Base-by-base conservation (phyloP, 148 eudicot species). In the Heliamphora exappendiculata region DNA sequence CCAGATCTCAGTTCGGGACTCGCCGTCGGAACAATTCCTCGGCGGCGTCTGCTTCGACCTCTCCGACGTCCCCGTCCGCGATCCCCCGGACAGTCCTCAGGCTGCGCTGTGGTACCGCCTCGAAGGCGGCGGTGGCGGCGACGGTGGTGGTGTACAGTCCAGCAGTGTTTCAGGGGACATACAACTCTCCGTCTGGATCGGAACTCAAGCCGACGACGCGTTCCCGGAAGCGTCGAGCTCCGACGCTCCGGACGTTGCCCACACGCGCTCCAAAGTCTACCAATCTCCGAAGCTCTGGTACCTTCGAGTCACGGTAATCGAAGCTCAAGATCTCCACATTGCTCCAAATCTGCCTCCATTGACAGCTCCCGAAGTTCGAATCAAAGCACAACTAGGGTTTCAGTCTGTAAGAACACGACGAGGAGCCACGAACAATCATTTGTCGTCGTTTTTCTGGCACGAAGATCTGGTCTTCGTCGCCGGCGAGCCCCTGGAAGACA, bases 21-120 rank as follows among this genome's bases (percentile, higher is more conserved):
- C 86, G n/a, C 69, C 87, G 39, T 76, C 90, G 37, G 97, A 89
- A 57, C 79, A 78, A 1, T 95, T 95, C 70, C 79, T 92, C 69
- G 99, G 99, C 68, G 99, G 99, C 16, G 96, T 91, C 0, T 95
- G 99, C 66, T 92, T 95, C 81, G 97, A 95, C 44, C 88, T 95
- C 17, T 91, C 99, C 47, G 99, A 95, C 49, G 97, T 93, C 1
- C 99, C 96, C 1, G 86, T 91, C 11, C 87, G 99, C 0, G 99
- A 92, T 76, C 96, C 97, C 20, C 97, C 99, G 6, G 99, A 95
- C 58, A 95, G 99, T 75, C 96, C 99, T 7, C 83, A 92, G 0
- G 99, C 99, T 3, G 94, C 99, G 19, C 99, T 89, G 67, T 95
- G 99, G 99, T 92, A 92, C 80, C 96, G 87, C 16, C 94, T 95